Percentiles rank a stretch among this genome's conserved stretches.
These are phyloP conservation scores for Colletotrichum cordylinicola DNA, from an alignment of 2,329 filamentous ascomycete species.

Conservation along the genomic window DNA sequence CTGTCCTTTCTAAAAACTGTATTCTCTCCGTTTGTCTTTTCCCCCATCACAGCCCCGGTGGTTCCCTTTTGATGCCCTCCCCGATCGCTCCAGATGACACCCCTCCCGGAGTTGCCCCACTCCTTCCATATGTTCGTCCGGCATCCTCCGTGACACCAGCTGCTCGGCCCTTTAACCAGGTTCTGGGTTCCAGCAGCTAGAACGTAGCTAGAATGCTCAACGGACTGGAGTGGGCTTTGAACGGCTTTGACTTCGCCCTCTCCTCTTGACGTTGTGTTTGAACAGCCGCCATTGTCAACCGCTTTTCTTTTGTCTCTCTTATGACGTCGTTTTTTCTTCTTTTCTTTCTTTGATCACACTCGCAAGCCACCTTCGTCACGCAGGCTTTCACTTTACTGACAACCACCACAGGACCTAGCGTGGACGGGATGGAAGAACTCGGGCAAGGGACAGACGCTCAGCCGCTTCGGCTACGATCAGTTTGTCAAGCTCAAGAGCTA, in stretches of 20 bases:
- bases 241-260: background rate
- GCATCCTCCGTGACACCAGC: background rate
- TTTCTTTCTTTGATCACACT: conserved; percentile 13
- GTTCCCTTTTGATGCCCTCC: background rate
- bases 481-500: conserved; percentile 97
- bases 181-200: background rate
- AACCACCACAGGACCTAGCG: conserved; percentile 73
- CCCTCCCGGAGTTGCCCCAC: background rate
- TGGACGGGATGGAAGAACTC: conserved; percentile 99
- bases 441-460: conserved; percentile 88
- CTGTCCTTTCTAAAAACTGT: background rate
- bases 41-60: background rate
- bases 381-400: background rate
- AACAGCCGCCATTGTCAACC: background rate
- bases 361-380: conserved; percentile 25
- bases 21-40: background rate
- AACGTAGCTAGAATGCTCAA: background rate
- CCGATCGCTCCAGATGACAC: conserved; percentile 5
- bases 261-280: background rate
- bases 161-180: background rate
- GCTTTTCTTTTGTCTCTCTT: background rate
- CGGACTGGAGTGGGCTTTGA: background rate
- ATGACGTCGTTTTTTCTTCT: background rate
- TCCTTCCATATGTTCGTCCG: background rate
- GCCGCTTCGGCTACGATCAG: conserved; percentile 90